Conservation (phyloP, 2,329 filamentous ascomycete genomes). For the Alternaria arbusti region DNA sequence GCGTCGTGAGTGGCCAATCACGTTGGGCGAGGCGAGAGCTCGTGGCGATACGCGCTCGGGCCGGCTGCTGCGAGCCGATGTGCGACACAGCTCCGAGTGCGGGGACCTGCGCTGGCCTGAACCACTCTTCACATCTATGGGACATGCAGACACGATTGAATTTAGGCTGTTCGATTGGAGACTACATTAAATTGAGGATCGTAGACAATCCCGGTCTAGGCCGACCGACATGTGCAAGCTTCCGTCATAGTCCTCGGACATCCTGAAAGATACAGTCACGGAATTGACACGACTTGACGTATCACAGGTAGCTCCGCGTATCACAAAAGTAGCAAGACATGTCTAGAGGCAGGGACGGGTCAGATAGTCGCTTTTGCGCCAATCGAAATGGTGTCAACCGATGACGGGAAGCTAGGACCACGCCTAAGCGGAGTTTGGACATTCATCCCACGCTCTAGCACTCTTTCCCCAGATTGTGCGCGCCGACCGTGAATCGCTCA, state of each 20-base stretch:
- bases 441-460: conserved; percentile 35
- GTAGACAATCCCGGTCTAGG: background rate
- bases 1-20: conserved; percentile 18
- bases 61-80: background rate
- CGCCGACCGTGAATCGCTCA: conserved; percentile 17
- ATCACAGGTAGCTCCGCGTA: background rate
- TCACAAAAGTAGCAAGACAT: background rate
- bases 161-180: background rate
- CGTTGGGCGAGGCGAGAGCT: conserved; percentile 3
- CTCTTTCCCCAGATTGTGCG: conserved; percentile 39
- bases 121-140: background rate
- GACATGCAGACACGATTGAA: background rate
- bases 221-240: background rate
- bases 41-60: conserved; percentile 2
- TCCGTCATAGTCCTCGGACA: background rate
- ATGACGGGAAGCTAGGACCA: conserved; percentile 25
- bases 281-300: conserved; percentile 7
- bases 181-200: background rate
- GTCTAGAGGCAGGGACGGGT: conserved; percentile 4
- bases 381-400: conserved; percentile 22
- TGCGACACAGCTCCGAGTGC: background rate
- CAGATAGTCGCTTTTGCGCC: conserved; percentile 16
- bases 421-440: conserved; percentile 14
- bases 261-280: conserved; percentile 1
- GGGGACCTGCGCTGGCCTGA: conserved; percentile 5